Conservation (phyloP, 352 stramenopile genomes). For the Nothophytophthora sp. region DNA sequence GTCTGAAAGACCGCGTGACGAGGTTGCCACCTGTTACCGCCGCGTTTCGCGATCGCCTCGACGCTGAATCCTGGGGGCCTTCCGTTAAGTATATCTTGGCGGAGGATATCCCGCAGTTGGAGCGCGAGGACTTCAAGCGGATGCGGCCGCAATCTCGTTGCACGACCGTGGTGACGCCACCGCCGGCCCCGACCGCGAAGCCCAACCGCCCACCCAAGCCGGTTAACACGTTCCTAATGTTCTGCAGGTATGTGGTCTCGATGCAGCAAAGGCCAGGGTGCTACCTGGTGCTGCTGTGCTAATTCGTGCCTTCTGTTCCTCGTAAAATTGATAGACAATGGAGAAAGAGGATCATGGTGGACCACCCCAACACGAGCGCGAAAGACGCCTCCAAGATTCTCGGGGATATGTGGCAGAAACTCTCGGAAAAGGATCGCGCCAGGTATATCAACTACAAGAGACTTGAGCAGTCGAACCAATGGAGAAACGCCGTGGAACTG, state of each 20-base stretch:
- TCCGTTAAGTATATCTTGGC: slow-evolving; percentile 77
- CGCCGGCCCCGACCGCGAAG: slow-evolving; percentile 29
- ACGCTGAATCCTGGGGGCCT: slow-evolving; percentile 62
- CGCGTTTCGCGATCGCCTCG: slow-evolving; percentile 62
- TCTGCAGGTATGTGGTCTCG: slow-evolving; percentile 74
- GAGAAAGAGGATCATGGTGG: slow-evolving; percentile 80
- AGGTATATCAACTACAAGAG: too few relatives aligned
- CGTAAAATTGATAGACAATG: slow-evolving; percentile 63
- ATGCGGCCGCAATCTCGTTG: slow-evolving; percentile 69
- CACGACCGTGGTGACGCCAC: slow-evolving; percentile 33
- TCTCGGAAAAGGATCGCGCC: slow-evolving; percentile 74
- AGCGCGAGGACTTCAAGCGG: slow-evolving; percentile 80
- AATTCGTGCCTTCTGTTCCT: slow-evolving; percentile 1
- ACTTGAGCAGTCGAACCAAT: too few relatives aligned
- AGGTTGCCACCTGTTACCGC: slow-evolving; percentile 55
- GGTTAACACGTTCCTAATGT: slow-evolving; percentile 89
- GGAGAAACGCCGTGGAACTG: too few relatives aligned
- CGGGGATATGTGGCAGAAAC: slow-evolving; percentile 86
- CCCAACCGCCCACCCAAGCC: slow-evolving; percentile 79
- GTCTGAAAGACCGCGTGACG: slow-evolving; percentile 58
- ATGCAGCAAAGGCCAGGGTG: too few relatives aligned
- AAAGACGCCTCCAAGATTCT: slow-evolving; percentile 85
- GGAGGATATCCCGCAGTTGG: slow-evolving; percentile 70
- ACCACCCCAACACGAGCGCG: slow-evolving; percentile 68
- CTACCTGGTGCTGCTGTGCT: neutral